Evolutionary conservation across 2,329 filamentous ascomycete genomes (phyloP), one percentile per base, ranked within the genome.

Genomic region (Epichloe typhina): DNA sequence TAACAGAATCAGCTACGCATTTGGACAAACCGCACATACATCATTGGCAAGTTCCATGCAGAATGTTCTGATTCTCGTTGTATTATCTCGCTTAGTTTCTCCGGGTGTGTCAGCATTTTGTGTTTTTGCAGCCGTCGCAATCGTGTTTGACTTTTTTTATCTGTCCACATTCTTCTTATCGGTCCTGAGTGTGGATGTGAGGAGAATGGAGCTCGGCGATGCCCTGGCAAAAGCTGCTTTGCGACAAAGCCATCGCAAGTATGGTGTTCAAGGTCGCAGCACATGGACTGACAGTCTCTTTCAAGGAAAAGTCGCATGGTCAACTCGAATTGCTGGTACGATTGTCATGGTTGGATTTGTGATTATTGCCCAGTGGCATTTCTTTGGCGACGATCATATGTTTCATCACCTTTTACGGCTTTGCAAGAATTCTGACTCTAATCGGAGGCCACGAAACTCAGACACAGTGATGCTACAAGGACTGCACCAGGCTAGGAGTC

Each of bases 141-240:
- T 88, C 13, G 66, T 85, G 0, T 84, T 90, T 58, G 86, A 91
- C 64, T 84, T 86, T 81, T 89, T 59, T 89, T 21, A 86, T 59
- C 73, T 89, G 21, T 76, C 87, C 7, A 90, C 86, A 0, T 90
- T 89, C 66, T 90, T 91, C 60, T 72, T 89, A 3, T 80, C 86
- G 1, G 84, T 91, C 12, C 70, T 91, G 23, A 89, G 84, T 59
- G 82, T 91, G 42, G 86, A 91, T 62, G 84, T 91, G 8, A 78
- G 82, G 23, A 76, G 86, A 57, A 80, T 84, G 52, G 86, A 91
- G 66, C 74, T 91, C 0, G 80, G 82, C 57, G 86, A 91, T 61
- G 82, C 83, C 2, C 68, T 90, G 9, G 79, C 72, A 11, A 82
- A 57, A 21, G 74, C 72, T 2, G 72, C 73, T 1, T 69, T 73